phyloP scores from a whole-genome alignment of 2,329 filamentous ascomycete genomes.

The Raffaelea albimanens region DNA sequence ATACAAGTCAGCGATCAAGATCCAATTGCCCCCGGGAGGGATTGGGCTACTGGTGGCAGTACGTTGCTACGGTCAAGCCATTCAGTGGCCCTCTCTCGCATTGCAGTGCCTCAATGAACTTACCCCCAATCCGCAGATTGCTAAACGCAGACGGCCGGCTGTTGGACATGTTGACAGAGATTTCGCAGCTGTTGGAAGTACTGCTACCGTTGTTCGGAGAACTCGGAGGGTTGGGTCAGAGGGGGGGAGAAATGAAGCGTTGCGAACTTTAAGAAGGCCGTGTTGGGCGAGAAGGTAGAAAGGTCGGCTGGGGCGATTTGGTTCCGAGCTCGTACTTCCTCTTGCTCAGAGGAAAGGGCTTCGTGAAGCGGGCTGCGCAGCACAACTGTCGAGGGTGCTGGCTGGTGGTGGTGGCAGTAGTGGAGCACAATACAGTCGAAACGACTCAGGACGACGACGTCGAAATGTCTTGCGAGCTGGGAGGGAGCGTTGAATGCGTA shows the following conservation, averaged over 20 bases:
- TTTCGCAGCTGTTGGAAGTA: slow-evolving; percentile 13
- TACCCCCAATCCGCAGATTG: slow-evolving; percentile 92
- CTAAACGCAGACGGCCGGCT: slow-evolving; percentile 85
- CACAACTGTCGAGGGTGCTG: too few species aligned
- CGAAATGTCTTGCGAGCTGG: too few species aligned
- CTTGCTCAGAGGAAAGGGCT: too few species aligned
- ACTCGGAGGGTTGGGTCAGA: slow-evolving; percentile 8
- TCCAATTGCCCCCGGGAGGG: not conserved
- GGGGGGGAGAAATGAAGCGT: slow-evolving; percentile 10
- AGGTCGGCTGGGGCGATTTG: not conserved
- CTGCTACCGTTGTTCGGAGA: slow-evolving; percentile 14
- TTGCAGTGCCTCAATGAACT: too few species aligned
- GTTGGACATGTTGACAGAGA: slow-evolving; percentile 60
- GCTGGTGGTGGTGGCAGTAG: too few species aligned
- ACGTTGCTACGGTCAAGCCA: not conserved
- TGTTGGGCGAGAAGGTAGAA: slow-evolving; percentile 20
- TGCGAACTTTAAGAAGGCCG: slow-evolving; percentile 19
- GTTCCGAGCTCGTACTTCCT: not conserved
- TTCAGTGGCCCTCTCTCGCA: not conserved
- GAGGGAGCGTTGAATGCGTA: too few species aligned
- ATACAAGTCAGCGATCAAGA: not conserved
- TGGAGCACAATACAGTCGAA: too few species aligned
- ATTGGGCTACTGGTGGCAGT: not conserved
- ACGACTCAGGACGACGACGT: too few species aligned
- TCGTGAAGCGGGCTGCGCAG: too few species aligned